Conservation (phyloP, 306 rosid genomes). For the Malus sieversii region DNA sequence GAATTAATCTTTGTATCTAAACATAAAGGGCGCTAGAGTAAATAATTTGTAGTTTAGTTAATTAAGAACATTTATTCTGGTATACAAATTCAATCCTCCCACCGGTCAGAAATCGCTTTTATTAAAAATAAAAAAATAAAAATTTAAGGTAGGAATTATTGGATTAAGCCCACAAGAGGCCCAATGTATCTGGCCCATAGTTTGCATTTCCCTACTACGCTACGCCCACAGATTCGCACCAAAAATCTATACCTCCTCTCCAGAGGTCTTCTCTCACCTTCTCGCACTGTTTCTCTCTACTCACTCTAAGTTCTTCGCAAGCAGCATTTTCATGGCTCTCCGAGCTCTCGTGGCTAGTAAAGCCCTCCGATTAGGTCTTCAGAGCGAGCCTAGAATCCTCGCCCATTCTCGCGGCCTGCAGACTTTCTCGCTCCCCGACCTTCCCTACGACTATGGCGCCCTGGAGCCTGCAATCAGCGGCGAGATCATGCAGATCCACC, state of each 20-base stretch:
- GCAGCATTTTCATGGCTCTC: conserved; percentile 25
- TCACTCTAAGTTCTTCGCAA: not conserved
- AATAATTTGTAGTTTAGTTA: too few relatives aligned
- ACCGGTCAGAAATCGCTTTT: accelerated
- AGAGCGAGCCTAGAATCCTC: conserved; percentile 4
- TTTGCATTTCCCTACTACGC: too few relatives aligned
- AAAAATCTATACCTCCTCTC: not conserved
- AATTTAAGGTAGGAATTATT: too few relatives aligned
- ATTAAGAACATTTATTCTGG: too few relatives aligned
- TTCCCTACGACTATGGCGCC: conserved; percentile 74
- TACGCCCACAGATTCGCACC: not conserved
- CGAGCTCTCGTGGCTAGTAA: conserved; percentile 28
- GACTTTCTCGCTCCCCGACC: conserved; percentile 75
- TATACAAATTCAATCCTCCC: too few relatives aligned
- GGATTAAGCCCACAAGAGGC: too few relatives aligned
- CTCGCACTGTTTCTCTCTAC: not conserved
- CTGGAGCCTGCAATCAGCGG: conserved; percentile 84
- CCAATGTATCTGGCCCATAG: too few relatives aligned
- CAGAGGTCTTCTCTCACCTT: not conserved
- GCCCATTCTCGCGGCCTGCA: conserved; percentile 50
- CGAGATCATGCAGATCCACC: conserved; percentile 89
- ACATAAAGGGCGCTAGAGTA: too few relatives aligned
- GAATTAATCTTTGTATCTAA: too few relatives aligned
- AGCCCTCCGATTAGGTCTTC: conserved; percentile 8
- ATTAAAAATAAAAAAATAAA: too few relatives aligned